Base-by-base conservation (phyloP, 192 early-diverging fungal species). In the Backusella westeae region DNA sequence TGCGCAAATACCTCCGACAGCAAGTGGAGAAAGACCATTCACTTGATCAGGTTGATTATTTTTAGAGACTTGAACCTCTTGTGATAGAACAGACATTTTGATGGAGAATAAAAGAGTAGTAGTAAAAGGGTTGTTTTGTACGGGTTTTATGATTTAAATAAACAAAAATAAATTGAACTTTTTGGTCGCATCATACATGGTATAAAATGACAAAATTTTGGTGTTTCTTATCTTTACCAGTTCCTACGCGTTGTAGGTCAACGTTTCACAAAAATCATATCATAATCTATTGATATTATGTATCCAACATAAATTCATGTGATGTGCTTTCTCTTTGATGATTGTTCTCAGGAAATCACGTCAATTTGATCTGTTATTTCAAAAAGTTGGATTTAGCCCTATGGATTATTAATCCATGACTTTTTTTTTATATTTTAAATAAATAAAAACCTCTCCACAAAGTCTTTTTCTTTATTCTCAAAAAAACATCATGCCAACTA, bases 401-500 rank as follows among this genome's bases (percentile, higher is more conserved):
- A 8, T 26, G 56, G 56, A 63, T 63, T 63, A 63, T 26, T 63
- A 63, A 59, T 59, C 53, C 23, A 12, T 26, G 53, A 23, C 21
- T 23, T 59, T 59, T 23, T 59, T 26, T 1, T 12, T 59, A 59
- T 26, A 32, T 59, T 59, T 59, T 59, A 0, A 59, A 59, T 59
- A 59, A 59, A 59, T 59, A 59, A 59, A 10, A 59, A 7, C 15
- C 53, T 3, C 32, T 32, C 32, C 32, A 32, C 32, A 32, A 59
- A 49, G 46, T 0, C 14, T 7, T 49, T n/a, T 59, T 26, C 17
- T 3, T 63, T 63, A 63, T 29, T 63, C 23, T 63, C 23, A 63
- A 63, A 63, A 14, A 26, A 29, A 5, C 21, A 75, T 65, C 21
- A 78, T 78, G 77, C 77, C 77, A 12, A 78, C 77, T 7, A 46